Evolutionary conservation across 1,139 yeast genomes (phyloP), one percentile per base, ranked within the genome.

Genomic region (Sugiyamaella pinicola): DNA sequence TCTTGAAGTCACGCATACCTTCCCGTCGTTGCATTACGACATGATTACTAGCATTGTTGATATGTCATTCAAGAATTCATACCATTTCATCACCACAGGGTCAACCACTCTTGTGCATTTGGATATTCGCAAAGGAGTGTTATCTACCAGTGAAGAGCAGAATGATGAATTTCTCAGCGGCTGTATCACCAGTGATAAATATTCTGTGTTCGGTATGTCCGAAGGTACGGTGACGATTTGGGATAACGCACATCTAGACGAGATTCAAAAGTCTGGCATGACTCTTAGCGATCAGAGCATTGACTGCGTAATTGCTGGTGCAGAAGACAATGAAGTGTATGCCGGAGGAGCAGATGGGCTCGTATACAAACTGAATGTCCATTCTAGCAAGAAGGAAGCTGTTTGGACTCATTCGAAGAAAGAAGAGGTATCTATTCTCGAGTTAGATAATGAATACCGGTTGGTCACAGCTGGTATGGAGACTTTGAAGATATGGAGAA

Each of bases 191-290:
- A 84, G 81, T 55, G 89, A 84, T 41, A 75, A 80, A 2, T 83
- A 83, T 2, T 75, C 84, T 18, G 87, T 86, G 0, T 83, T 91
- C 63, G 91, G 90, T 47, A 91, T 90, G 83, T 91, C 96, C 2
- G 95, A 87, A 66, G 98, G 98, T 2, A 80, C 89, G n/a, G 78
- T 89, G 5, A 89, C 98, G 0, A 75, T 87, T n/a, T 93, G 98
- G 99, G 86, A 85, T 64, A 77, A 77, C 49, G 60, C 63, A 26
- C 75, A 75, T 45, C 58, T 68, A 33, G 78, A 85, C 62, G 77
- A 75, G 58, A 98, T 91, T 69, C 97, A 90, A 69, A 76, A 89
- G 51, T 80, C 87, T n/a, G 76, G 98, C 54, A 80, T 91, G 17
- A 82, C 84, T 57, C 76, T 91, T 7, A 77, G 83, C 47, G 83